Evolutionary conservation across 2,329 filamentous ascomycete genomes (phyloP).

Genomic region (Penicillium olsonii): DNA sequence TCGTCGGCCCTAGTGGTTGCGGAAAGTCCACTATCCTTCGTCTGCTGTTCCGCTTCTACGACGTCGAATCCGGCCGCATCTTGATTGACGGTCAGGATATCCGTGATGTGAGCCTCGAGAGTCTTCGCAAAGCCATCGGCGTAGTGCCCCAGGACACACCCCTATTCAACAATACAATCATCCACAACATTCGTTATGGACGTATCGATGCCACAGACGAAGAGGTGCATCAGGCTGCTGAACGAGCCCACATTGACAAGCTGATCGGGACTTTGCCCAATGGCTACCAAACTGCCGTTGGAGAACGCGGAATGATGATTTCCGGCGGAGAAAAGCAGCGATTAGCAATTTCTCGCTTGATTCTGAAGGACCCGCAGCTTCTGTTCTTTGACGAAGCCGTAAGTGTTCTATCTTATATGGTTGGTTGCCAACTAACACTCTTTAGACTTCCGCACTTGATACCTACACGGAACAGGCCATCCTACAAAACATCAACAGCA

Average conservation of each 20-base stretch:
- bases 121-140: constrained; percentile 80
- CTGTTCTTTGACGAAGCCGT: constrained; percentile 92
- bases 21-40: constrained; percentile 93
- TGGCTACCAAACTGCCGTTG: constrained; percentile 89
- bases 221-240: constrained; percentile 73
- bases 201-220: constrained; percentile 73
- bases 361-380: constrained; percentile 86
- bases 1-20: constrained; percentile 93
- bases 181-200: constrained; percentile 94
- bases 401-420: constrained; percentile 31
- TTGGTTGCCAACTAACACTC: neutral
- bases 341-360: constrained; percentile 76
- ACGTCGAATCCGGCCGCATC: constrained; percentile 81
- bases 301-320: constrained; percentile 95
- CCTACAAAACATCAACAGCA: constrained; percentile 88
- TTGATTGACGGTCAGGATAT: constrained; percentile 93
- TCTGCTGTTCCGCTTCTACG: constrained; percentile 91
- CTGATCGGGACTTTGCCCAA: constrained; percentile 77
- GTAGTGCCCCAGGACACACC: constrained; percentile 97
- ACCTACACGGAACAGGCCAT: constrained; percentile 91
- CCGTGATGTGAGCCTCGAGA: constrained; percentile 77
- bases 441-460: constrained; percentile 77
- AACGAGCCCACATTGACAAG: constrained; percentile 80
- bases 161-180: constrained; percentile 93
- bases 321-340: constrained; percentile 93